phyloP scores from a whole-genome alignment of 805 yeast genomes.

The Yarrowia alimentaria region DNA sequence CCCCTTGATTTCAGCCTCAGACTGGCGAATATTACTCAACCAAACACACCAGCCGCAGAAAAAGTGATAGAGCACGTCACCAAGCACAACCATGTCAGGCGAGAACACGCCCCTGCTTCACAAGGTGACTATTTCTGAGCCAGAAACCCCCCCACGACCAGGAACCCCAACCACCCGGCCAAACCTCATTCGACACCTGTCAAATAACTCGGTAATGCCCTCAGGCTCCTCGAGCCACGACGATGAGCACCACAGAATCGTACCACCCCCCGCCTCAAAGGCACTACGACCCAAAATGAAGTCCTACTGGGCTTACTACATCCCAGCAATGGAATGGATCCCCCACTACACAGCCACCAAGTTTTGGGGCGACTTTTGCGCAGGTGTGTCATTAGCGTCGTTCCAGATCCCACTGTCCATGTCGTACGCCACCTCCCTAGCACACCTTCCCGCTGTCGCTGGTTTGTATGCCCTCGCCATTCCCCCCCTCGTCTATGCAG shows the following conservation, averaged over 20 bases:
- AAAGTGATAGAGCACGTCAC: too few species aligned
- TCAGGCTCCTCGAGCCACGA: background rate
- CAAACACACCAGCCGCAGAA: background rate
- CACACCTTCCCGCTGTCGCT: conserved; percentile 76
- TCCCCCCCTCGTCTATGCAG: conserved; percentile 73
- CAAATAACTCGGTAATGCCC: conserved; percentile 10
- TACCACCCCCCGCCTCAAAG: conserved; percentile 17
- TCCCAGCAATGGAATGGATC: conserved; percentile 59
- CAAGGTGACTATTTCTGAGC: conserved; percentile 23
- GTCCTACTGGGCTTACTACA: conserved; percentile 49
- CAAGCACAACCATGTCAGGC: conserved; percentile 8
- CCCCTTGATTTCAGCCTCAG: too few species aligned
- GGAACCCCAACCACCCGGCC: conserved; percentile 21
- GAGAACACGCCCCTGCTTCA: conserved; percentile 21
- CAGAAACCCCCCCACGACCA: conserved; percentile 6
- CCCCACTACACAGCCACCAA: conserved; percentile 42
- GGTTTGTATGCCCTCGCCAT: conserved; percentile 75
- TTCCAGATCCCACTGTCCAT: conserved; percentile 89
- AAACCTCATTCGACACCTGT: conserved; percentile 18
- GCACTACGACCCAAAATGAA: conserved; percentile 28
- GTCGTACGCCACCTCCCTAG: conserved; percentile 78
- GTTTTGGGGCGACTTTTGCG: conserved; percentile 63
- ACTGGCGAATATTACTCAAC: too few species aligned
- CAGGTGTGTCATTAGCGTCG: conserved; percentile 84
- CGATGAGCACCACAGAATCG: conserved; percentile 2